Conservation (phyloP, 306 rosid species). For the Myrica gale region DNA sequence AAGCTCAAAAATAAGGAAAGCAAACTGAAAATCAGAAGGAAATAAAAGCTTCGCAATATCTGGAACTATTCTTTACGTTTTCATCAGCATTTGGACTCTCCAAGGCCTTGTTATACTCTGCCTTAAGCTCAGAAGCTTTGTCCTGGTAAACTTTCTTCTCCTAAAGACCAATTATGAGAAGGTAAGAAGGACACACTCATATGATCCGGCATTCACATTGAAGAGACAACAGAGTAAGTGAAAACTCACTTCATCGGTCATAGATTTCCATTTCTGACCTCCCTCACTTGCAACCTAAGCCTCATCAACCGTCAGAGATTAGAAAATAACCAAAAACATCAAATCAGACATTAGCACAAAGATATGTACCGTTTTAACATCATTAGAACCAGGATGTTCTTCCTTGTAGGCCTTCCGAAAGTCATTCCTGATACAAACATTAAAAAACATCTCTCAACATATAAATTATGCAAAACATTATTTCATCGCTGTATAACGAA, state of each 20-base stretch:
- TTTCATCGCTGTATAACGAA: too few relatives aligned
- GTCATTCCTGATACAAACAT: conserved; percentile 51
- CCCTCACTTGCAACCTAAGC: conserved; percentile 69
- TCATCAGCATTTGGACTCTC: conserved; percentile 44
- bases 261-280: conserved; percentile 76
- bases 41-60: not conserved
- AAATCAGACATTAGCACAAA: not conserved
- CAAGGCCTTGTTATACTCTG: conserved; percentile 54
- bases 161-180: conserved; percentile 24
- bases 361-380: conserved; percentile 50
- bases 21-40: not conserved
- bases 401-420: conserved; percentile 70
- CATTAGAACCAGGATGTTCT: conserved; percentile 71
- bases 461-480: not conserved
- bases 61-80: conserved; percentile 35
- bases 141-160: conserved; percentile 78
- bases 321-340: not conserved
- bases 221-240: not conserved
- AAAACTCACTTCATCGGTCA: conserved; percentile 69
- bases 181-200: not conserved
- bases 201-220: not conserved
- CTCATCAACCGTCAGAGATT: not conserved
- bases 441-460: not conserved
- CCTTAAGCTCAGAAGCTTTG: conserved; percentile 74
- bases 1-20: not conserved